Base-by-base conservation (phyloP, 1,139 yeast species). In the Oligophagozyma castellii region DNA sequence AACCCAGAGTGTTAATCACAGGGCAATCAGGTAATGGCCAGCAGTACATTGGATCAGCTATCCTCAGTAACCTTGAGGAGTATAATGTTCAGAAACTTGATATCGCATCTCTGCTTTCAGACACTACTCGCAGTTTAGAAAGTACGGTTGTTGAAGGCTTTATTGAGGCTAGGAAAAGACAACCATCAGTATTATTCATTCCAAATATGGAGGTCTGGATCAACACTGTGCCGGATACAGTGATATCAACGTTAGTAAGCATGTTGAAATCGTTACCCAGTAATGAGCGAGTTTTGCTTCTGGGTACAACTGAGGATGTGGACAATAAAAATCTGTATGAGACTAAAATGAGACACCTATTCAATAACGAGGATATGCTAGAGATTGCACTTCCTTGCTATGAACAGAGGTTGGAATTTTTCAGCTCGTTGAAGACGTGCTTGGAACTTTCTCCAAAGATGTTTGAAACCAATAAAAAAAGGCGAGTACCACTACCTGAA, bases 11-110 rank as follows among this genome's bases (percentile, higher is more conserved):
- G 19, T 58, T 84, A 22, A 62, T 89, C 2, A 58, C 72, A 30
- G 96, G 98, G 2, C 59, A 61, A 3, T 58, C 63, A n/a, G 95
- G 96, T 0, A 70, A 70, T 55, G 99, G 98, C 2, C 95, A 86
- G 43, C 81, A 74, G 41, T 86, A 89, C 51, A 51, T 92, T 11
- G 79, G 89, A 6, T 66, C 89, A 1, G 95, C 96, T 0, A 62
- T 84, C 11, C 58, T 89, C 33, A 80, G 84, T 44, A 68, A 73
- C 42, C 59, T 92, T 35, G 98, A 89, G 56, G 95, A 95, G 0
- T 84, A 76, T 44, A 93, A 84, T 47, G 75, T 84, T 6, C 96
- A 89, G 48, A 69, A 79, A 1, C 60, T 92, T 27, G 98, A 89
- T 51, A 60, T 89, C 36, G 83, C 86, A 1, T 66, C 76, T 13